Conservation (phyloP, 441 rosid genomes). For the Croton setiger region DNA sequence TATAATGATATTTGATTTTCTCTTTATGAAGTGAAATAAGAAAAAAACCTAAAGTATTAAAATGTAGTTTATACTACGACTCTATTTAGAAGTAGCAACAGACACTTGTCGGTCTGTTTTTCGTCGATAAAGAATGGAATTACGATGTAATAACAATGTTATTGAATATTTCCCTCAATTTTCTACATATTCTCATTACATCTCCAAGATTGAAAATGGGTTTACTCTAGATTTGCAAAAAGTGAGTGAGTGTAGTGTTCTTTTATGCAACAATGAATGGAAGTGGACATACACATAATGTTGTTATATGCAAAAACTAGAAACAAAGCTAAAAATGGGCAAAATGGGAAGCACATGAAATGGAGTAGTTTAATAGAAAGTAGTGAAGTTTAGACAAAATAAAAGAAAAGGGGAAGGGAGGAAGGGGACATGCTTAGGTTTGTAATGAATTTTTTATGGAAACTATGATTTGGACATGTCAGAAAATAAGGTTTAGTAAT, state of each 20-base stretch:
- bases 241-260: conserved; percentile 12
- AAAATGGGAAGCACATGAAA: not conserved
- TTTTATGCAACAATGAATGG: conserved; percentile 1
- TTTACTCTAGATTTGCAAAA: conserved; percentile 2
- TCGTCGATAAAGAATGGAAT: no score
- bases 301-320: not conserved
- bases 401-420: not conserved
- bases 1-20: no score
- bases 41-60: no score
- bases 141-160: no score
- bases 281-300: not conserved
- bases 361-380: conserved; percentile 4
- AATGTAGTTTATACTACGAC: no score
- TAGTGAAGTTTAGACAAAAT: no score
- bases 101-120: no score
- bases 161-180: conserved; percentile 15
- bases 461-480: conserved; percentile 47
- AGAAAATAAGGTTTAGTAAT: conserved; percentile 25
- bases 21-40: not conserved
- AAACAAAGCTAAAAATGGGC: not conserved
- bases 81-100: no score
- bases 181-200: conserved; percentile 5
- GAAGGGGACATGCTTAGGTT: conserved; percentile 36
- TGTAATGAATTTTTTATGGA: conserved; percentile 34
- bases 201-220: not conserved